Conservation (phyloP, 2,329 filamentous ascomycete genomes). For the Fusarium sp. region DNA sequence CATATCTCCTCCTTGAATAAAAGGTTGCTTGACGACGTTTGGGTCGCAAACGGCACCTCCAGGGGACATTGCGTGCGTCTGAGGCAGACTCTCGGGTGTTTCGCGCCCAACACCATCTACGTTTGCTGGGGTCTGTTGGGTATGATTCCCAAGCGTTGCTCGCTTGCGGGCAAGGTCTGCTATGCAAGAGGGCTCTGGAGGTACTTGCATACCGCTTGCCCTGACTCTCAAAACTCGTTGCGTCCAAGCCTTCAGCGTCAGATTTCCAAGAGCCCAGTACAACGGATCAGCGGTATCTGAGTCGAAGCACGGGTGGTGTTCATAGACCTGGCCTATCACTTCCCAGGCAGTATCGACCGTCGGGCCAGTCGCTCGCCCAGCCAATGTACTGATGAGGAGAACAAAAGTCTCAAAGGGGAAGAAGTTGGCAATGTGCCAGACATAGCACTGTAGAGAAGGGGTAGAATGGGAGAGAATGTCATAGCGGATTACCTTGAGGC, state of each 20-base stretch:
- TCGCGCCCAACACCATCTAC: not conserved
- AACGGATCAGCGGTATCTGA: not conserved
- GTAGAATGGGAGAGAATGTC: constrained; percentile 6
- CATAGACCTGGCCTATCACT: constrained; percentile 3
- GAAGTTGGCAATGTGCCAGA: constrained; percentile 9
- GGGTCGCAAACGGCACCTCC: not conserved
- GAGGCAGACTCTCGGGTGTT: not conserved
- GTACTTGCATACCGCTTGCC: not conserved
- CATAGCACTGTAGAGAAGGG: not conserved
- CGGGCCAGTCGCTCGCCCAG: not conserved
- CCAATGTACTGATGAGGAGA: constrained; percentile 9
- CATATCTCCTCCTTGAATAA: not conserved
- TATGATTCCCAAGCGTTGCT: not conserved
- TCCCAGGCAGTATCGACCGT: constrained; percentile 1
- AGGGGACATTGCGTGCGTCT: not conserved
- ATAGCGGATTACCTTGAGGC: constrained; percentile 3
- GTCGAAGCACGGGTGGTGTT: not conserved
- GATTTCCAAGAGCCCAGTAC: constrained; percentile 2
- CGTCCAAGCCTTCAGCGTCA: not conserved
- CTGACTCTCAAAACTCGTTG: not conserved
- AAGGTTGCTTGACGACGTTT: not conserved
- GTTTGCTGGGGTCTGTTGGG: not conserved
- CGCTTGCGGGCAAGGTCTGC: not conserved
- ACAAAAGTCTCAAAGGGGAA: constrained; percentile 10
- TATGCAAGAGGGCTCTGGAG: not conserved